Percentiles rank a stretch among this genome's conserved stretches.
These are phyloP conservation scores for Leptographium radiaticola DNA, from an alignment of 2,329 filamentous ascomycete genomes.

Conservation along the genomic window DNA sequence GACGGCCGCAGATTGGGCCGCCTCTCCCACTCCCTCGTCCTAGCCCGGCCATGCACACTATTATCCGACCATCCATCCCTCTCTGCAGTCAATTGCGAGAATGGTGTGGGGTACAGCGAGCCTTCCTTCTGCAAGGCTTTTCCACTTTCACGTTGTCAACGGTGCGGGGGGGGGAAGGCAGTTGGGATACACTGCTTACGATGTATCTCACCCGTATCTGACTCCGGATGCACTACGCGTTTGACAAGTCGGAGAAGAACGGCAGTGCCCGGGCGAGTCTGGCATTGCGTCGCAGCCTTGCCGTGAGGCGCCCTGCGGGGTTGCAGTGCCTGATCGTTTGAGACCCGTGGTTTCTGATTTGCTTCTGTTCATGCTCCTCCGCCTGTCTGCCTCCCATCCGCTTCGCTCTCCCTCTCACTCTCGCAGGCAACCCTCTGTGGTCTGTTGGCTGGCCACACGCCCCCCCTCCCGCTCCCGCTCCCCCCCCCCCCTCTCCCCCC, in stretches of 20 bases:
- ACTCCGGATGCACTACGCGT: too few species aligned
- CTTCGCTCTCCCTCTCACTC: too few species aligned
- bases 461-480: too few species aligned
- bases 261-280: background rate
- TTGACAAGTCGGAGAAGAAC: too few species aligned
- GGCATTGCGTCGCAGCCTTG: background rate
- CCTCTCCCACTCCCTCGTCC: background rate
- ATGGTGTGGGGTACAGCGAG: background rate
- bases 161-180: background rate
- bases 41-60: background rate
- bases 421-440: too few species aligned
- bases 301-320: background rate
- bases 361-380: too few species aligned
- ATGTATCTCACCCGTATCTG: too few species aligned
- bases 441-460: too few species aligned
- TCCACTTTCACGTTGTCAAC: background rate
- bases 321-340: constrained; percentile 6
- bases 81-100: background rate
- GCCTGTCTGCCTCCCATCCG: too few species aligned
- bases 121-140: background rate
- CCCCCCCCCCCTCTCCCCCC: too few species aligned
- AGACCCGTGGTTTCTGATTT: background rate
- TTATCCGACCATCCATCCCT: background rate
- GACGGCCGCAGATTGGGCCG: constrained; percentile 10
- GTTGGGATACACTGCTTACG: background rate